These are phyloP conservation scores for Entonaema liquescens DNA, from an alignment of 495 filamentous ascomycete genomes.

Conservation along the genomic window DNA sequence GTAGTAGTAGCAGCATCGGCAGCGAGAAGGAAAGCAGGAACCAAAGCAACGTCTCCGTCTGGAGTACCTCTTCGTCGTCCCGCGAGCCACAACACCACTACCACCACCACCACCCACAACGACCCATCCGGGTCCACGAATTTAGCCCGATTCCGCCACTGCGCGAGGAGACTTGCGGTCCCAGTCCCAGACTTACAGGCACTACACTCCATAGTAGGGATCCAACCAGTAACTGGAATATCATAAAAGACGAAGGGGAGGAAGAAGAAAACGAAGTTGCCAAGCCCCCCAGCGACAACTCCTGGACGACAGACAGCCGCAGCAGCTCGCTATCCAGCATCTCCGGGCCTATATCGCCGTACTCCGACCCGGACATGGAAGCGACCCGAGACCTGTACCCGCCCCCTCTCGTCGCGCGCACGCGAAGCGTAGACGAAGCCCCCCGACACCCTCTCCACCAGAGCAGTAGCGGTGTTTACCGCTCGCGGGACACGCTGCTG, in stretches of 20 bases:
- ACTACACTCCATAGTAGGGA: no score
- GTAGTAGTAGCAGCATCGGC: neutral
- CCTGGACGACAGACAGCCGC: conserved; percentile 4
- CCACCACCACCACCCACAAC: no score
- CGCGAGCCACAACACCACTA: neutral
- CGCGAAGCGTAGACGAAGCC: neutral
- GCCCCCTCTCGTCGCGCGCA: neutral
- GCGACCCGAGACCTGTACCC: neutral
- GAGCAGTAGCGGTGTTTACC: neutral
- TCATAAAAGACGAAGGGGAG: neutral
- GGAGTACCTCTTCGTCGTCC: neutral
- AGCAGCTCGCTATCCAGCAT: neutral
- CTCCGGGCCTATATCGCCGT: neutral
- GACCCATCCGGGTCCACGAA: no score
- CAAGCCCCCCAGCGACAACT: conserved; percentile 1
- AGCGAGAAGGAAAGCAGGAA: neutral
- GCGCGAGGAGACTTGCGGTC: neutral
- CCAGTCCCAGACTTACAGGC: no score
- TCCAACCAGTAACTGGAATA: neutral
- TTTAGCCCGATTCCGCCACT: no score
- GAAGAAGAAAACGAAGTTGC: neutral
- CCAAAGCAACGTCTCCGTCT: neutral
- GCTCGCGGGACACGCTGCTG: conserved; percentile 16
- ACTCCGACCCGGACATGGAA: neutral
- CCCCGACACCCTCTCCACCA: neutral